Conservation (phyloP, 768 basidiomycete genomes). For the Mrakia frigida region DNA sequence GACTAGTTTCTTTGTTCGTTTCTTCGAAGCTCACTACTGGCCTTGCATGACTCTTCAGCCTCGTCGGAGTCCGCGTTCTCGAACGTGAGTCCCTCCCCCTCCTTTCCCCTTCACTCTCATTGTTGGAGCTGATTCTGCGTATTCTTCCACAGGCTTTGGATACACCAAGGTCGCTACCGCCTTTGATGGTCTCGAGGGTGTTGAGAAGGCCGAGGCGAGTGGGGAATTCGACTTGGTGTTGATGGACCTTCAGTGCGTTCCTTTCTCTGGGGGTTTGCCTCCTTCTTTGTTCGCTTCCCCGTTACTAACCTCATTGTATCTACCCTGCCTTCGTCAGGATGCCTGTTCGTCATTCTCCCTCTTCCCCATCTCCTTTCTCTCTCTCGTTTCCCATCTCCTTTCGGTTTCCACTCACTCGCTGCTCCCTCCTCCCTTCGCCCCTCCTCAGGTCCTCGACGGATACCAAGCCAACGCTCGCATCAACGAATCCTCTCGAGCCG, state of each 20-base stretch:
- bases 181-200: conserved; percentile 20
- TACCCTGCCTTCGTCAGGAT: no score
- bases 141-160: neutral
- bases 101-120: neutral
- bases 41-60: neutral
- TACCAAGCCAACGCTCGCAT: conserved; percentile 20
- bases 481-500: neutral
- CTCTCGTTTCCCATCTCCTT: no score
- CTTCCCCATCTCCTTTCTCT: neutral
- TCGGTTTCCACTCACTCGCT: no score
- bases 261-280: no score
- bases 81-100: conserved; percentile 4
- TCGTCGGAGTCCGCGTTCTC: conserved; percentile 22
- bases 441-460: conserved; percentile 22
- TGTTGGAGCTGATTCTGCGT: no score
- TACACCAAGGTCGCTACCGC: neutral
- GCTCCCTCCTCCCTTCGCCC: neutral
- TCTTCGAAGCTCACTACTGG: neutral
- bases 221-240: neutral
- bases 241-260: neutral
- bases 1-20: no score
- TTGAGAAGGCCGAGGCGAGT: neutral
- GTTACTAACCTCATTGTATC: no score
- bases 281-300: no score
- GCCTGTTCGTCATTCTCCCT: neutral